Evolutionary conservation across 495 filamentous ascomycete species (phyloP).

Genomic region (Aspergillus taichungensis): DNA sequence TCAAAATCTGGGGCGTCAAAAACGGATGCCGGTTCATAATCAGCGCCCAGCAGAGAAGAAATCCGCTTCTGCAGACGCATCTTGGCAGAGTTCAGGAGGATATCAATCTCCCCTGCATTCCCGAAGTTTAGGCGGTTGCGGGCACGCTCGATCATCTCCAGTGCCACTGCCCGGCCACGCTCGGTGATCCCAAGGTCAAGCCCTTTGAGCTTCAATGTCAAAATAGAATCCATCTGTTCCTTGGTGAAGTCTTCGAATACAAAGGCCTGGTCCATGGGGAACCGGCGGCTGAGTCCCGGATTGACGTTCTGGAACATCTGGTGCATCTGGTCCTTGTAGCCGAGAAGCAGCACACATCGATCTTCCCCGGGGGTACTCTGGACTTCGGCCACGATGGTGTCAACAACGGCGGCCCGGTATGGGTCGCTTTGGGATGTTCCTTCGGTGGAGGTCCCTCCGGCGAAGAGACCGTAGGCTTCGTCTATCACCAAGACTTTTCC

Average conservation of each 20-base stretch:
- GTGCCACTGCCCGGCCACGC: conserved; percentile 27
- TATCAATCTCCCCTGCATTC: conserved; percentile 56
- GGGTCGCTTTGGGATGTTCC: conserved; percentile 31
- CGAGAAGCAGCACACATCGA: conserved; percentile 66
- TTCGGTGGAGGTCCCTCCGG: conserved; percentile 15
- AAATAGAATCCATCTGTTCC: conserved; percentile 45
- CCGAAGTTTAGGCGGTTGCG: conserved; percentile 45
- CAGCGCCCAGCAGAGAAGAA: conserved; percentile 10
- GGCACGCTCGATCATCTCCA: conserved; percentile 32
- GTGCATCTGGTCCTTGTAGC: conserved; percentile 70
- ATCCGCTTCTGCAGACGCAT: conserved; percentile 45
- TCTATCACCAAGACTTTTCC: conserved; percentile 75
- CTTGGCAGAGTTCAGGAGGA: conserved; percentile 52
- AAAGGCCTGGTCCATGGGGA: conserved; percentile 57
- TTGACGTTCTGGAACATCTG: conserved; percentile 77
- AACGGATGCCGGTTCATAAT: conserved; percentile 19
- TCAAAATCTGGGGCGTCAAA: conserved; percentile 64
- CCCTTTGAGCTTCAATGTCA: conserved; percentile 44
- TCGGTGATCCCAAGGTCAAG: conserved; percentile 26
- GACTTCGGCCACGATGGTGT: conserved; percentile 78
- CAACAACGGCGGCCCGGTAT: conserved; percentile 58
- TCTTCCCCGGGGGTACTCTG: conserved; percentile 71
- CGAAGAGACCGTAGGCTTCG: conserved; percentile 56
- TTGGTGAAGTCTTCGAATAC: conserved; percentile 62
- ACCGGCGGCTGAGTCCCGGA: conserved; percentile 61